phyloP scores from a whole-genome alignment of 2,329 filamentous ascomycete species.

The Zalaria obscura region DNA sequence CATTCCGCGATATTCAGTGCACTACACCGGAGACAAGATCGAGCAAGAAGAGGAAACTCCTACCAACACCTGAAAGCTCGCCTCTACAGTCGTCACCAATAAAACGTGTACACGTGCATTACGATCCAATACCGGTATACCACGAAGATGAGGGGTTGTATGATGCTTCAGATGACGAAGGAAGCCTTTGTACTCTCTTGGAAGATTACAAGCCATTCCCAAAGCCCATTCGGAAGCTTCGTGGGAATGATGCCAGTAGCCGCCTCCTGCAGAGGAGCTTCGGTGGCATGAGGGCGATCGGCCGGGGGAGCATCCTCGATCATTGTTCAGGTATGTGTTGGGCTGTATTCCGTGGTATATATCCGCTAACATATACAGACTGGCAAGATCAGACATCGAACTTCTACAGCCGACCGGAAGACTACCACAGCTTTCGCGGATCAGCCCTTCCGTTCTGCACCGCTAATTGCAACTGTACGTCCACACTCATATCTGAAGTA shows the following conservation, averaged over 20 bases:
- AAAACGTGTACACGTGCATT: conserved; percentile 1
- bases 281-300: conserved; percentile 25
- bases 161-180: conserved; percentile 15
- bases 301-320: conserved; percentile 24
- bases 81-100: conserved; percentile 14
- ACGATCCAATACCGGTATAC: conserved; percentile 3
- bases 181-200: conserved; percentile 23
- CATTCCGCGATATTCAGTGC: conserved; percentile 12
- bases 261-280: conserved; percentile 32
- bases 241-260: conserved; percentile 17
- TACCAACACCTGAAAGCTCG: conserved; percentile 28
- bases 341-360: no score
- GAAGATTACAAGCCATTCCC: conserved; percentile 27
- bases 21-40: conserved; percentile 2
- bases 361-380: conserved; percentile 13
- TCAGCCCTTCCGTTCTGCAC: conserved; percentile 51
- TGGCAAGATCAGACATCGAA: conserved; percentile 46
- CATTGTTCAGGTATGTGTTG: conserved; percentile 17
- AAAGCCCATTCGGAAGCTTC: conserved; percentile 24
- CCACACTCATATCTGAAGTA: no score
- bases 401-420: conserved; percentile 44
- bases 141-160: conserved; percentile 1
- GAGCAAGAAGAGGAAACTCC: conserved; percentile 29
- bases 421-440: conserved; percentile 35
- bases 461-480: conserved; percentile 6